Evolutionary conservation across 495 filamentous ascomycete genomes (phyloP).

Genomic region (Penicillium parvum): DNA sequence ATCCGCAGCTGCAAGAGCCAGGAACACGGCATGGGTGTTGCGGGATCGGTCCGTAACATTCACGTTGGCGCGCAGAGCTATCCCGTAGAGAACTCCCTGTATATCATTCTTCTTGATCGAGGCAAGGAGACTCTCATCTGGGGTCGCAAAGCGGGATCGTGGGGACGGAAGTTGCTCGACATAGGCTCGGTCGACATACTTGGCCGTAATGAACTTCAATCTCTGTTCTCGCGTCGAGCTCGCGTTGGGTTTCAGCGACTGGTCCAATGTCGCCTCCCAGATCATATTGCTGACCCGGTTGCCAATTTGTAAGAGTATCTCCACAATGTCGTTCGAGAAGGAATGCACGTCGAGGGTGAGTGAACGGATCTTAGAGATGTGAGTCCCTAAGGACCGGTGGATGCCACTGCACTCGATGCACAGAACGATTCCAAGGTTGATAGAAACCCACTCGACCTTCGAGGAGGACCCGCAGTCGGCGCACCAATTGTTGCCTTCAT

Average conservation of each 20-base stretch:
- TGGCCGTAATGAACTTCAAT: conserved; percentile 87
- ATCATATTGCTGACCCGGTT: conserved; percentile 95
- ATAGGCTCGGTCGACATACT: conserved; percentile 82
- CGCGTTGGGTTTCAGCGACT: conserved; percentile 61
- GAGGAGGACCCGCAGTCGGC: conserved; percentile 88
- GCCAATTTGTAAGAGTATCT: conserved; percentile 87
- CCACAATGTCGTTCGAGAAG: conserved; percentile 93
- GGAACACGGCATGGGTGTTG: conserved; percentile 79
- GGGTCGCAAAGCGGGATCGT: conserved; percentile 68
- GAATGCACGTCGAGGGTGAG: conserved; percentile 92
- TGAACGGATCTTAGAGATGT: conserved; percentile 95
- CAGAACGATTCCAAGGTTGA: conserved; percentile 92
- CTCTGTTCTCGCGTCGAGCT: conserved; percentile 83
- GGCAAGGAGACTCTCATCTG: conserved; percentile 88
- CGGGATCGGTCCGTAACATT: conserved; percentile 84
- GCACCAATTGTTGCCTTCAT: conserved; percentile 91
- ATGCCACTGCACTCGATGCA: conserved; percentile 99
- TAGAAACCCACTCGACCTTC: conserved; percentile 98
- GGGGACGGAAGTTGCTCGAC: conserved; percentile 74
- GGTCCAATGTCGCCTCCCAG: conserved; percentile 85
- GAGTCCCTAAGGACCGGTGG: conserved; percentile 91
- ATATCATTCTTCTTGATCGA: conserved; percentile 94
- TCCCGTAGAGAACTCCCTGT: conserved; percentile 82
- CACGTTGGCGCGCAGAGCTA: conserved; percentile 82
- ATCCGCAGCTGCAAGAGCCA: conserved; percentile 92